These are phyloP conservation scores for Picea engelmannii DNA, from an alignment of 83 land plant genomes.

Conservation along the genomic window DNA sequence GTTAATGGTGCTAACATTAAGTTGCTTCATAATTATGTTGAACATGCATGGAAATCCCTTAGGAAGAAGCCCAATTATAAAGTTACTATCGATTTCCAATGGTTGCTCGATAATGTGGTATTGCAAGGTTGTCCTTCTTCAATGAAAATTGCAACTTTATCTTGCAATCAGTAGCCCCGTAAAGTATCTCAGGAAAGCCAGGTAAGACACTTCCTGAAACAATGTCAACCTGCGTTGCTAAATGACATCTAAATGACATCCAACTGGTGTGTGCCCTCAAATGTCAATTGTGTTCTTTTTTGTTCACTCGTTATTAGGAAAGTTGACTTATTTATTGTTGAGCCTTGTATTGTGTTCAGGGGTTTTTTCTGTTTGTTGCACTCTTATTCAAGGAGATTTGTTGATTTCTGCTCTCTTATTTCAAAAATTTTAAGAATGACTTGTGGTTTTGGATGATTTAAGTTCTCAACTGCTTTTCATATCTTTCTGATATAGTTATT, in stretches of 20 bases:
- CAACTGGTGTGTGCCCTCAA: no score
- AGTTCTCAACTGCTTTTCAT: neutral
- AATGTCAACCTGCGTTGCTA: neutral
- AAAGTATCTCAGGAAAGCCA: neutral
- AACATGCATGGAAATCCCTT: constrained; percentile 19
- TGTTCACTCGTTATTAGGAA: neutral
- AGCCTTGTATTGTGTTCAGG: neutral
- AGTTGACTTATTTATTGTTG: neutral
- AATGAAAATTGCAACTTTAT: neutral
- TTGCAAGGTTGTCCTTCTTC: neutral
- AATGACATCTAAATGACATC: neutral
- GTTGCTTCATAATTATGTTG: constrained; percentile 13
- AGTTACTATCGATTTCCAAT: neutral
- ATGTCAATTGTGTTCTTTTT: neutral
- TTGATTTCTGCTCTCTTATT: neutral
- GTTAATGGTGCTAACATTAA: constrained; percentile 10
- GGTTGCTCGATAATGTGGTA: constrained; percentile 11
- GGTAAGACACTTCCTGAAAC: constrained; percentile 10
- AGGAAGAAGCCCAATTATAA: neutral
- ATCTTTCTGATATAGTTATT: neutral
- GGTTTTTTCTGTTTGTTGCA: neutral
- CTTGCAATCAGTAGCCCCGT: neutral
- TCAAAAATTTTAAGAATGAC: neutral
- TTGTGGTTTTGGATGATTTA: neutral
- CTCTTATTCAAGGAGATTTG: neutral